Conservation (phyloP, 129 eudicot species). For the Flaveria linearis region DNA sequence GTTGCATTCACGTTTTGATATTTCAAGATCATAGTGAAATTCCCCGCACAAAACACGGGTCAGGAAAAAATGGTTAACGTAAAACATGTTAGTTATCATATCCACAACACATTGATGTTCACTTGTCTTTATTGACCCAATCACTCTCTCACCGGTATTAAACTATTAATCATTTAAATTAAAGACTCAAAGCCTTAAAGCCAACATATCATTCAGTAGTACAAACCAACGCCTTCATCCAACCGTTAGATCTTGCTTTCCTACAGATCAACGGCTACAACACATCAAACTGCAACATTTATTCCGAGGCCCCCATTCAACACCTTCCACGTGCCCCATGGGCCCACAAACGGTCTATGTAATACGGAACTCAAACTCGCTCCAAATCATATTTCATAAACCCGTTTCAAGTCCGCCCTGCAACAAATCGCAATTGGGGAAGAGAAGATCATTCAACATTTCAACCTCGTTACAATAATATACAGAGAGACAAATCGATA, state of each 20-base stretch:
- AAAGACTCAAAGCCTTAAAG: slow-evolving; percentile 4
- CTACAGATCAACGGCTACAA: slow-evolving; percentile 24
- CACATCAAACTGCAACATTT: background rate
- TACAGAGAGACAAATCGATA: background rate
- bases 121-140: slow-evolving; percentile 9
- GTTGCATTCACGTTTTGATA: too few species aligned
- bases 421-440: slow-evolving; percentile 23
- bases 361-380: slow-evolving; percentile 31
- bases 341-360: slow-evolving; percentile 11
- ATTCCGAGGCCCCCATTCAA: slow-evolving; percentile 25
- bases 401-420: slow-evolving; percentile 31
- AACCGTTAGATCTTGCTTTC: slow-evolving; percentile 2
- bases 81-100: too few species aligned
- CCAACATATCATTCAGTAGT: background rate
- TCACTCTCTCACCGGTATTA: slow-evolving; percentile 10
- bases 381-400: slow-evolving; percentile 29
- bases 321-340: slow-evolving; percentile 21
- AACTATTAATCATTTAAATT: slow-evolving; percentile 17
- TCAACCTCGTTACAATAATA: slow-evolving; percentile 17
- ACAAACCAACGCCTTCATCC: slow-evolving; percentile 20
- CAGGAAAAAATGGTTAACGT: too few species aligned
- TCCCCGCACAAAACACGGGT: too few species aligned
- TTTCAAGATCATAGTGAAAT: too few species aligned
- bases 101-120: background rate
- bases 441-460: slow-evolving; percentile 5